Base-by-base conservation (phyloP, 2,329 filamentous ascomycete genomes). In the Penicillium sp. region DNA sequence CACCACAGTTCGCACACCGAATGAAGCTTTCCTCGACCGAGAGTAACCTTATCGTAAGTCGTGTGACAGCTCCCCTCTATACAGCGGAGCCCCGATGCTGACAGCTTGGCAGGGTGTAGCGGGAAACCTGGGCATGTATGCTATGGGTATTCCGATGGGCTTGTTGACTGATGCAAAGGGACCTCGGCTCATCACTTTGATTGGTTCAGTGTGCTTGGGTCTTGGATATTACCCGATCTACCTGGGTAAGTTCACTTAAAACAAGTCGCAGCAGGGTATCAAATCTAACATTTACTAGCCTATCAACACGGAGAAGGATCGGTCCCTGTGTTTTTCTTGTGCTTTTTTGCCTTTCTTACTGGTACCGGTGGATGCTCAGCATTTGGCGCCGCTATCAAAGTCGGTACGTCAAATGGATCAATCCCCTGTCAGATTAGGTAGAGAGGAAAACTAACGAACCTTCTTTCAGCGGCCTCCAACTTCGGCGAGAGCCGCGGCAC, bases 401-500 rank as follows among this genome's bases (percentile, higher is more conserved):
- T 84, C 44, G 81, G 84, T 82, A 70, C 35, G 76, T 63, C 49
- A 31, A 21, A 33, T 5, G 45, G 13, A 26, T 37, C 16, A 14
- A 24, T 37, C 16, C 33, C 22, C 35, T 45, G 11, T 22, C 46
- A 19, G 22, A 21, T 29, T 24, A 10, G 1, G 8, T 19, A 19
- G 35, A 39, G 35, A n/a, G n/a, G 4, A 33, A 33, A 22, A 43
- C 61, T 68, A 52, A 68, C 8, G 19, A 13, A 48, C 16, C 39
- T 45, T 26, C 47, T 24, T 29, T 80, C 80, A 71, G 93, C 90
- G 49, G 93, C 93, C 10, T 83, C 95, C 63, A 97, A 97, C 75
- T 97, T 93, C 86, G 93, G 93, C 13, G 85, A 88, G 57, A 89
- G 96, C 72, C 86, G 95, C 62, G 95, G 95, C 54, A 96, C 93